Percentiles rank a stretch among this genome's conserved stretches.
These are phyloP conservation scores for Arthrobotrys conoides DNA, from an alignment of 2,329 filamentous ascomycete species.

Conservation along the genomic window DNA sequence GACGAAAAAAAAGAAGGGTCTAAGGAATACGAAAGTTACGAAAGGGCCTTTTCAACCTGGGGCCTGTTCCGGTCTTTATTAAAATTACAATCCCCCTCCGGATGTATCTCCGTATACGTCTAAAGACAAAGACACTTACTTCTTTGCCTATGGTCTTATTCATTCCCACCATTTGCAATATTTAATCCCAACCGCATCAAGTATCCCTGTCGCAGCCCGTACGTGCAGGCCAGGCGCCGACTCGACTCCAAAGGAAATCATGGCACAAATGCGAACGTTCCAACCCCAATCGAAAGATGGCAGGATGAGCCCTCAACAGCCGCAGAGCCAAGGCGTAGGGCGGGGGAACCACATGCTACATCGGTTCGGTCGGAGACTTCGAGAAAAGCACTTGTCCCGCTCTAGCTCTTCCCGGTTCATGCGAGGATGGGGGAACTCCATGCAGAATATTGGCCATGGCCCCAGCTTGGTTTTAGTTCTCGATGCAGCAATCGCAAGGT, in stretches of 20 bases:
- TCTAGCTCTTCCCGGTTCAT: slow-evolving; percentile 49
- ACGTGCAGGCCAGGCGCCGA: slow-evolving; percentile 18
- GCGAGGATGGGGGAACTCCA: slow-evolving; percentile 60
- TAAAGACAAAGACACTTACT: not conserved
- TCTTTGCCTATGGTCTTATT: too few species aligned
- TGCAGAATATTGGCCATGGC: slow-evolving; percentile 27
- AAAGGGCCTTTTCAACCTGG: not conserved
- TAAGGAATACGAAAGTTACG: slow-evolving; percentile 29
- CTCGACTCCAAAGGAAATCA: slow-evolving; percentile 32
- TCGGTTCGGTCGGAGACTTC: slow-evolving; percentile 61
- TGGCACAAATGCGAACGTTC: slow-evolving; percentile 34
- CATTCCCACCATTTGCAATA: slow-evolving; percentile 16
- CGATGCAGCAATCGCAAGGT: slow-evolving; percentile 18
- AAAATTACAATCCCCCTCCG: not conserved
- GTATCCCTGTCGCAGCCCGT: slow-evolving; percentile 48
- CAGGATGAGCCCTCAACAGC: slow-evolving; percentile 21
- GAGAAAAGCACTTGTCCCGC: slow-evolving; percentile 32
- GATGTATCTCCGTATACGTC: not conserved
- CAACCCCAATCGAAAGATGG: slow-evolving; percentile 19
- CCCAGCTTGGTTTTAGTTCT: slow-evolving; percentile 19
- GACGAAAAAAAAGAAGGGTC: not conserved
- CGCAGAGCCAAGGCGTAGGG: slow-evolving; percentile 56
- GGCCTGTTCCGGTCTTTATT: slow-evolving; percentile 13
- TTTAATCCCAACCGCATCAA: slow-evolving; percentile 37
- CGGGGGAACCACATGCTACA: slow-evolving; percentile 60